Evolutionary conservation across 2,329 filamentous ascomycete genomes (phyloP), one percentile per base, ranked within the genome.

Genomic region (Penicillium olsonii): DNA sequence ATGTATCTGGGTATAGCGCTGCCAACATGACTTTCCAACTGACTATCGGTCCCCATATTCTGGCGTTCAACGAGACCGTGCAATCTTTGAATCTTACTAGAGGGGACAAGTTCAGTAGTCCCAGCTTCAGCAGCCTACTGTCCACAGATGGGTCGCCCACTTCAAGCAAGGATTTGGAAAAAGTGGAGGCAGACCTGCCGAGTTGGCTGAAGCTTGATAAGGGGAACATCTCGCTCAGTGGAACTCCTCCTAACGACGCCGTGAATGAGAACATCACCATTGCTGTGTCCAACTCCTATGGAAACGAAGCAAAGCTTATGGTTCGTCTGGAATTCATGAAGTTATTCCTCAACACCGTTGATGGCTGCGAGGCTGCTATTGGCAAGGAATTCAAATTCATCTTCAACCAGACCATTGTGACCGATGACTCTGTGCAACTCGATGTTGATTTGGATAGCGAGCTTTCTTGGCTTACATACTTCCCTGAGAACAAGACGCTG

Each of bases 1-100:
- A 95, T 64, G 81, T 90, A 15, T 75, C 82, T n/a, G 90, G 88
- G 1, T 96, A 92, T 65, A 82, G 87, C 5, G 86, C 84, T 1
- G 78, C 81, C 9, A 79, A 81, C 2, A 65, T 87, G 44, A 72
- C 76, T 0, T 95, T 95, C 66, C 83, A 84, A 5, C 80, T 96
- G 29, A 77, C 85, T 2, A 84, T 95, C 17, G 86, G 86, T 38
- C 81, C 77, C 44, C 87, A 91, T 67, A 80, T 85, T 56, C 74
- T 95, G 34, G 80, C 80, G 1, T 87, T 88, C 54, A 78, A 80
- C 2, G 76, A 83, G 9, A 78, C 80, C 5, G 65, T 76, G 8
- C 72, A 89, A 44, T 68, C 71, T 3, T 67, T 88, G 37, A 84
- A 84, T 48, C 78, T 83, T 4, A 84, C 77, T 0, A 68, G 69